Evolutionary conservation across 1,139 yeast genomes (phyloP).

Genomic region (Nematodospora anomalae): DNA sequence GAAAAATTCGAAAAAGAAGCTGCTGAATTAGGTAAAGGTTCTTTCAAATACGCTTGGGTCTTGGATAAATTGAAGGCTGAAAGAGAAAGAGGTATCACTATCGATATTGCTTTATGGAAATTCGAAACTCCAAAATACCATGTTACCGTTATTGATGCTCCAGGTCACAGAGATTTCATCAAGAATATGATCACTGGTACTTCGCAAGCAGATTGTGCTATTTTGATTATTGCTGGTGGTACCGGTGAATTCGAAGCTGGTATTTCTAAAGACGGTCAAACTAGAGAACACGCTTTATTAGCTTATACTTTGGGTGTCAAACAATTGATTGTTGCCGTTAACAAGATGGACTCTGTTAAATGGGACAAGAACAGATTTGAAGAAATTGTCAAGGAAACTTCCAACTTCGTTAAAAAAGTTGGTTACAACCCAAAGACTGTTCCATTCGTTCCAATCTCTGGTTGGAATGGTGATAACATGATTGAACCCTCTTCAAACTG

Average conservation of each 20-base stretch:
- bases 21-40: constrained; percentile 97
- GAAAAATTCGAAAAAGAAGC: constrained; percentile 99
- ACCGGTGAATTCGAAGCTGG: constrained; percentile 95
- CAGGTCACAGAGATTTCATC: constrained; percentile 97
- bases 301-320: constrained; percentile 90
- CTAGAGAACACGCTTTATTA: constrained; percentile 90
- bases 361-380: constrained; percentile 81
- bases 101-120: constrained; percentile 93
- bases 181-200: constrained; percentile 94
- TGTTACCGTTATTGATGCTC: constrained; percentile 92
- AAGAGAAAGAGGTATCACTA: constrained; percentile 97
- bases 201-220: constrained; percentile 92
- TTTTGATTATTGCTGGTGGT: constrained; percentile 88
- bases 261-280: constrained; percentile 91
- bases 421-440: constrained; percentile 92
- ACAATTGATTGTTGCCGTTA: constrained; percentile 86
- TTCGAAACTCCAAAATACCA: constrained; percentile 94
- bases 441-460: constrained; percentile 90
- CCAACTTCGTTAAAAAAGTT: constrained; percentile 89
- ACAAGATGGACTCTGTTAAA: constrained; percentile 92
- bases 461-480: constrained; percentile 96
- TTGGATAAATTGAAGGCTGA: constrained; percentile 94
- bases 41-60: constrained; percentile 98
- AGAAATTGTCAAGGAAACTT: constrained; percentile 80
- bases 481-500: constrained; percentile 79